Percentiles rank a stretch among this genome's conserved stretches.
These are phyloP conservation scores for Trichoderma erinaceum DNA, from an alignment of 495 filamentous ascomycete species.

Conservation along the genomic window DNA sequence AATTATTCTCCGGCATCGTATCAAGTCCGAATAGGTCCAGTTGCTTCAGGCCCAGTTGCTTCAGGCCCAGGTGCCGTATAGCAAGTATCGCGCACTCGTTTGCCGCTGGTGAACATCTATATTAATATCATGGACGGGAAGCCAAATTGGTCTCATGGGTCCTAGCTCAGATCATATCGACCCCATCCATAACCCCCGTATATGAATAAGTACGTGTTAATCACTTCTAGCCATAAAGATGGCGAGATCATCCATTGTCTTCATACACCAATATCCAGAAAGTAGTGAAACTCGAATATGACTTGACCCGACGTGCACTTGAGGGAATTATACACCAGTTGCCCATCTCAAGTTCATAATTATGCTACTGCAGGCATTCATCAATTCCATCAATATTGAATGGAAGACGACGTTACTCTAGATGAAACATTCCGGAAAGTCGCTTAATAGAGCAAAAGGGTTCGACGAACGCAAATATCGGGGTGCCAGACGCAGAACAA, in stretches of 20 bases:
- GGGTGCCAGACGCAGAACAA: not conserved
- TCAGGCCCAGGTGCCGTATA: too few relatives aligned
- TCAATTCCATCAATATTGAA: not conserved
- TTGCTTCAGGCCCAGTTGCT: too few relatives aligned
- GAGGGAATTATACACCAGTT: not conserved
- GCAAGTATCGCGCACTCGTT: too few relatives aligned
- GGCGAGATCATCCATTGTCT: not conserved
- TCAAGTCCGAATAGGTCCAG: too few relatives aligned
- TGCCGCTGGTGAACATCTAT: too few relatives aligned
- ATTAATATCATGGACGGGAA: too few relatives aligned
- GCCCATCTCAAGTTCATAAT: not conserved
- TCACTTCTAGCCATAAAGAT: not conserved
- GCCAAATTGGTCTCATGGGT: too few relatives aligned
- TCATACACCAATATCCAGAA: not conserved
- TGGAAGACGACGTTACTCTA: constrained; percentile 3
- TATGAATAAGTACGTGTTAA: not conserved
- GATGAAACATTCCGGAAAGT: constrained; percentile 10
- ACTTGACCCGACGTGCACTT: not conserved
- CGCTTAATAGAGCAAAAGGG: constrained; percentile 9
- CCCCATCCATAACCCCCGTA: not conserved
- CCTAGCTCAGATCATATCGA: too few relatives aligned
- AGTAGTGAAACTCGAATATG: not conserved
- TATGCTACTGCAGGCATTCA: not conserved
- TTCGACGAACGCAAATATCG: not conserved
- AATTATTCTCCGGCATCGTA: too few relatives aligned